A percentile compares a stretch with the other conserved stretches of the same genome.
These are phyloP conservation scores for Fraxinus velutina DNA, from an alignment of 305 asterid species.

Conservation along the genomic window DNA sequence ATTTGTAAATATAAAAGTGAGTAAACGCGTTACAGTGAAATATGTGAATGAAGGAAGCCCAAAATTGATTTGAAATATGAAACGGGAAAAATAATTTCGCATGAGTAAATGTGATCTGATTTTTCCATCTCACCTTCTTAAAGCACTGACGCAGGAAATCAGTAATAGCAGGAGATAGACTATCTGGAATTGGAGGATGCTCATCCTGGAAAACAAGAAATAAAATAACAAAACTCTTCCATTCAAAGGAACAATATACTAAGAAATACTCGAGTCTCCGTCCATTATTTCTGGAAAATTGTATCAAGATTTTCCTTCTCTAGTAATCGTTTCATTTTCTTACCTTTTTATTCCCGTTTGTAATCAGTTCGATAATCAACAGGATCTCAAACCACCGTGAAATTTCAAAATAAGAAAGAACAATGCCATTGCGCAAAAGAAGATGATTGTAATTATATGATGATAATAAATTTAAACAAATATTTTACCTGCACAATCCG, in stretches of 20 bases:
- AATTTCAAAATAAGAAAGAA: constrained; percentile 13
- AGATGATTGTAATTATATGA: not conserved
- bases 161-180: constrained; percentile 85
- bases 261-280: constrained; percentile 1
- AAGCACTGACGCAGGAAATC: constrained; percentile 95
- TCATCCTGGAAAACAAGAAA: constrained; percentile 66
- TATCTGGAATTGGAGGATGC: constrained; percentile 96
- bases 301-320: not conserved
- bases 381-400: not conserved
- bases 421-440: constrained; percentile 13
- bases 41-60: not conserved
- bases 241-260: constrained; percentile 26
- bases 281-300: not conserved
- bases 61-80: not conserved
- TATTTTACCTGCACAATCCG: constrained; percentile 85
- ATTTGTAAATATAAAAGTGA: not conserved
- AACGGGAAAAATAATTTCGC: not conserved
- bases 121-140: constrained; percentile 71
- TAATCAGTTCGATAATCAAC: not conserved
- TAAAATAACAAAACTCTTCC: constrained; percentile 18
- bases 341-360: not conserved
- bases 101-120: constrained; percentile 9
- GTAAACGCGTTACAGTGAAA: not conserved
- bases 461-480: constrained; percentile 20
- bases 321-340: not conserved